Evolutionary conservation across 768 basidiomycete species (phyloP), one percentile per base, ranked within the genome.

Genomic region (Podaxis rugospora): DNA sequence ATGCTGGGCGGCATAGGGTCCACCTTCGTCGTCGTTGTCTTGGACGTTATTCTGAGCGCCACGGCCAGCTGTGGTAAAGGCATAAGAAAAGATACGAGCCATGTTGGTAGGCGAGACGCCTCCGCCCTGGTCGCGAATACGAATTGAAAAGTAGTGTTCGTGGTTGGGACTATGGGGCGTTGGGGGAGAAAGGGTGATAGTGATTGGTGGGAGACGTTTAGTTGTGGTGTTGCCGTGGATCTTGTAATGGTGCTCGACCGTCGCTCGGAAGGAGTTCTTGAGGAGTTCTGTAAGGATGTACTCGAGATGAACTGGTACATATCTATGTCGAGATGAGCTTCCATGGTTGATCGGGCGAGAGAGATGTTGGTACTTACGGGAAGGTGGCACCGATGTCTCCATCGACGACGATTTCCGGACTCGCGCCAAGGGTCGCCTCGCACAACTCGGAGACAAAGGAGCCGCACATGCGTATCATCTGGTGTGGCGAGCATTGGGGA

Each of bases 191-290:
- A 93, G 80, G 1, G 93, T 95, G 46, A 93, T 79, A 32, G 78
- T 72, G 9, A 94, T 84, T 2, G 90, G 86, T 0, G 90, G 81
- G 5, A 92, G 67, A 13, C 71, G 71, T 54, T 79, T 81, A 60
- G 75, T 72, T 5, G 46, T 35, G n/a, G 40, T 27, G 32, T 25
- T 51, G 21, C 50, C 42, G 44, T 55, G 18, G 4, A 18, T 42
- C 27, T 47, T 61, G 44, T 61, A 47, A 59, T 93, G 84, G 59
- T 85, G 83, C 68, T 95, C 93, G 25, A 93, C 87, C 1, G 91
- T 93, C 6, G 93, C 93, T 35, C 93, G 87, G 74, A 93, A 95
- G 0, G 93, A 84, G 69, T 95, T 95, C 74, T 95, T 95, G 42
- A 95, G 80, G 42, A 95, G 84, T 71, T 95, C 93, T 1, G 93